Base-by-base conservation (phyloP, 2,329 filamentous ascomycete genomes). In the Apiospora hydei region DNA sequence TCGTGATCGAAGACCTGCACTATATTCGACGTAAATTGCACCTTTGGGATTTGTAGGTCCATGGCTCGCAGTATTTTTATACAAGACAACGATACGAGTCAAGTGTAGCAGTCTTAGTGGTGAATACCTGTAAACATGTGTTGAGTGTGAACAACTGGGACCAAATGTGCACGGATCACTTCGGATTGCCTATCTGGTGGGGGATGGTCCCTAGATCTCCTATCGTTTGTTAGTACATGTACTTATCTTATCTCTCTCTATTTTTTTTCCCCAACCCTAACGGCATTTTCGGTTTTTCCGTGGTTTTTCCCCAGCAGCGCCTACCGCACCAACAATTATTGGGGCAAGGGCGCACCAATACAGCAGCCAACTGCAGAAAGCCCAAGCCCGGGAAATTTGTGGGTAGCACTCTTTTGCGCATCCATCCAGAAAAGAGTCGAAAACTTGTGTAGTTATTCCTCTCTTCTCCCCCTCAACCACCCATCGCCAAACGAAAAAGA, bases 401-500 rank as follows among this genome's bases (percentile, higher is more conserved):
- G 57, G 57, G 57, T 64, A 41, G 57, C 57, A 64, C 34, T 64
- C 57, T 64, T 64, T 64, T 64, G 57, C 57, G 57, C 57, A 64
- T 64, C 57, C 57, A 64, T 64, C 57, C 57, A 64, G 57, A 64
- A 64, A 64, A 64, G 57, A 64, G 57, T 64, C 57, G 34, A 13
- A 41, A 38, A 64, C 34, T 64, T 64, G 57, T 64, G 57, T 64
- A 64, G 57, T 41, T 64, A 41, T 64, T 64, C 21, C 21, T n/a
- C 57, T 41, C 57, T 68, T 69, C 68, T 51, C 49, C 68, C 47
- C 68, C 72, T 74, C 75, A 75, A 70, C 76, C 77, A 76, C 73
- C 75, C 75, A 77, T 78, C 76, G 74, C 74, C 72, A 77, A 77
- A 79, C 80, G 78, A 76, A 78, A 72, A 75, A 49, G 67, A 53